Evolutionary conservation across 2,329 filamentous ascomycete genomes (phyloP).

Genomic region (Penicillium janthinellum): DNA sequence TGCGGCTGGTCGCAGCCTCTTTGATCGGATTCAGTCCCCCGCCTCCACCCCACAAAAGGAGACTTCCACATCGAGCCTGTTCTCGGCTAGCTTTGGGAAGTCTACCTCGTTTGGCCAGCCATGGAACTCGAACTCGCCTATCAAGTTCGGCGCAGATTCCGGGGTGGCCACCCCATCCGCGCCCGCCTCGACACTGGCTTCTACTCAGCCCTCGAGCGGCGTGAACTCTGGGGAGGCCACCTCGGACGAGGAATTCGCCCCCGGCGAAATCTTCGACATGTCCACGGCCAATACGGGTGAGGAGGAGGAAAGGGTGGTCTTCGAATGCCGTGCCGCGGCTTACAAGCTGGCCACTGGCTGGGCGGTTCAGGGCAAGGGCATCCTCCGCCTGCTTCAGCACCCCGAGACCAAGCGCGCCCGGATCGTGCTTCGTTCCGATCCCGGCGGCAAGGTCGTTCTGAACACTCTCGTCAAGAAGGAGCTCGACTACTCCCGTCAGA

Average conservation of each 20-base stretch:
- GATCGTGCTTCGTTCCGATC: conserved; percentile 72
- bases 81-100: conserved; percentile 24
- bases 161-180: conserved; percentile 22
- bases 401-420: conserved; percentile 68
- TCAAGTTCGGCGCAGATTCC: conserved; percentile 49
- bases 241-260: conserved; percentile 39
- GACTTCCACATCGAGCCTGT: conserved; percentile 20
- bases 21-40: conserved; percentile 36
- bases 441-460: conserved; percentile 71
- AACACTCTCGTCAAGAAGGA: conserved; percentile 67
- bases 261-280: conserved; percentile 63
- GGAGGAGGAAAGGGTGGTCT: conserved; percentile 69
- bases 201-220: conserved; percentile 33
- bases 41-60: conserved; percentile 12
- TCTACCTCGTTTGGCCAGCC: not conserved
- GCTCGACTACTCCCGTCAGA: conserved; percentile 62
- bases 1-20: conserved; percentile 37
- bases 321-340: conserved; percentile 72
- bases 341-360: conserved; percentile 64
- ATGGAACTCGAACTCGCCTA: conserved; percentile 51
- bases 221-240: conserved; percentile 52
- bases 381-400: conserved; percentile 72
- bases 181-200: conserved; percentile 27
- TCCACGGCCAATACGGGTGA: conserved; percentile 68
- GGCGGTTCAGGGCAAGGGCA: conserved; percentile 70